Evolutionary conservation across 768 basidiomycete genomes (phyloP).

Genomic region (Auriscalpium microsporum): DNA sequence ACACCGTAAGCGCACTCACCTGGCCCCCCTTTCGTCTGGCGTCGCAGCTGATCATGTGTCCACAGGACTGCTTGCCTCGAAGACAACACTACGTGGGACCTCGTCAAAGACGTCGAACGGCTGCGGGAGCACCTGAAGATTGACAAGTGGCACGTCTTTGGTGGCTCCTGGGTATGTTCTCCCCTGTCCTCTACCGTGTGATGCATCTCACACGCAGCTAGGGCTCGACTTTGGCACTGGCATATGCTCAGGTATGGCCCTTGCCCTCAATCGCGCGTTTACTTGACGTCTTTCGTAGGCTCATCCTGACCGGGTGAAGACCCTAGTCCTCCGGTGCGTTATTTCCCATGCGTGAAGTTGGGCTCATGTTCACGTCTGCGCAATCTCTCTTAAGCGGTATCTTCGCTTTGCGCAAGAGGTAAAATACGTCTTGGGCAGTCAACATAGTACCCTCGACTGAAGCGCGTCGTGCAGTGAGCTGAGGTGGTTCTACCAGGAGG

Average conservation of each 20-base stretch:
- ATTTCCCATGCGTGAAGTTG: not conserved
- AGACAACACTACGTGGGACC: constrained; percentile 92
- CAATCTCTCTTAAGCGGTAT: constrained; percentile 51
- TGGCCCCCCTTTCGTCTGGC: not conserved
- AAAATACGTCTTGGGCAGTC: not conserved
- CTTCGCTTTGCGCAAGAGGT: constrained; percentile 80
- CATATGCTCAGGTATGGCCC: constrained; percentile 66
- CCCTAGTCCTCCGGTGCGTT: constrained; percentile 63
- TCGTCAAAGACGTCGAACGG: constrained; percentile 84
- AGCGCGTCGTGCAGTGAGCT: constrained; percentile 45
- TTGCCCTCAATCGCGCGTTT: not conserved
- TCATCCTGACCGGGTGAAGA: constrained; percentile 75
- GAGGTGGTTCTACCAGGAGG: constrained; percentile 88
- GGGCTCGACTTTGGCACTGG: constrained; percentile 83
- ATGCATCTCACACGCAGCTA: constrained; percentile 14
- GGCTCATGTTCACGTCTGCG: not conserved
- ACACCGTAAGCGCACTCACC: constrained; percentile 49
- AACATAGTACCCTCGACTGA: too few species aligned
- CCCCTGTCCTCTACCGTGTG: not conserved
- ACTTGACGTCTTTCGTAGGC: constrained; percentile 30
- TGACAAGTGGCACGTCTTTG: constrained; percentile 91
- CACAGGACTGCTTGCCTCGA: constrained; percentile 62
- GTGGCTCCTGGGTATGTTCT: constrained; percentile 74
- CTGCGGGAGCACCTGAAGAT: constrained; percentile 67
- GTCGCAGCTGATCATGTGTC: constrained; percentile 5